Conservation (phyloP, 306 rosid genomes). For the Quercus ilex region DNA sequence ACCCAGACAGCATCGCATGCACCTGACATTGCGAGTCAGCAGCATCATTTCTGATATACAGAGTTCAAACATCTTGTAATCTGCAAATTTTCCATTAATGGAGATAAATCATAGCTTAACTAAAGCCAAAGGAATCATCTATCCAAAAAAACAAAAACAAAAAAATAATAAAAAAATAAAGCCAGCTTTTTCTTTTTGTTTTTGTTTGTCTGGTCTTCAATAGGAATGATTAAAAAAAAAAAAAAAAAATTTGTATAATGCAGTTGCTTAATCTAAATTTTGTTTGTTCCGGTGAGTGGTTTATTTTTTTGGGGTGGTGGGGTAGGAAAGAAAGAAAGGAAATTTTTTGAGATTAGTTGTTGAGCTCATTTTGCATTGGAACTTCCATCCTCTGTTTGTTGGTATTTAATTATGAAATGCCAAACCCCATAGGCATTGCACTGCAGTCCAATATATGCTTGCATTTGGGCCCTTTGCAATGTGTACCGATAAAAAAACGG, state of each 20-base stretch:
- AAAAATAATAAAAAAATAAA: neutral
- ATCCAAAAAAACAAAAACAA: neutral
- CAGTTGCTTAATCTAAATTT: slow-evolving; percentile 19
- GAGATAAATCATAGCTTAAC: slow-evolving; percentile 24
- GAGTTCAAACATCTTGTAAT: slow-evolving; percentile 10
- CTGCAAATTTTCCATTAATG: slow-evolving; percentile 18
- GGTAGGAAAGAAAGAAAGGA: neutral
- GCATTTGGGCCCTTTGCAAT: too few species aligned
- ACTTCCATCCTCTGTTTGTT: too few species aligned
- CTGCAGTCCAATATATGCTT: too few species aligned
- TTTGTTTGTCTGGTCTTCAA: neutral
- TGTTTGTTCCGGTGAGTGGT: neutral
- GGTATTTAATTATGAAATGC: too few species aligned
- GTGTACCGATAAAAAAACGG: too few species aligned
- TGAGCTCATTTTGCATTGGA: neutral
- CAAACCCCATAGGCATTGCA: too few species aligned
- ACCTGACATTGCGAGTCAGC: slow-evolving; percentile 12
- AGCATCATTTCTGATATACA: slow-evolving; percentile 10
- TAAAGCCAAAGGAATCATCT: slow-evolving; percentile 20
- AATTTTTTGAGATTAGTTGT: neutral
- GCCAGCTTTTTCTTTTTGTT: neutral
- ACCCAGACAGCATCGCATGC: slow-evolving; percentile 22
- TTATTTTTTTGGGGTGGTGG: neutral
- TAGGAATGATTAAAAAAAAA: neutral
- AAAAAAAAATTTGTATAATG: neutral